Evolutionary conservation across 495 filamentous ascomycete genomes (phyloP).

Genomic region (Pyrenula aspistea): DNA sequence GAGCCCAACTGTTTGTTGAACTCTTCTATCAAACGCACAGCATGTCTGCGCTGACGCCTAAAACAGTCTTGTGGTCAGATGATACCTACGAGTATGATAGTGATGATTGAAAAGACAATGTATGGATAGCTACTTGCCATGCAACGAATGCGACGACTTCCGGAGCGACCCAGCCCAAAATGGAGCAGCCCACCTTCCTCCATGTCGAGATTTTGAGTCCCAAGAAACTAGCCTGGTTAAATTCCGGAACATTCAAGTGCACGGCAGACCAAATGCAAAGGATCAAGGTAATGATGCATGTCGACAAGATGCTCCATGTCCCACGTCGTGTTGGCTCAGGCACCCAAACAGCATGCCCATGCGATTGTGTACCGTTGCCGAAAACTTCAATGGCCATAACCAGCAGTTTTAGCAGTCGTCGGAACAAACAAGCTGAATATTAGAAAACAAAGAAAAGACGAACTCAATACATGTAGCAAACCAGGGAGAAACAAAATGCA

Average conservation of each 20-base stretch:
- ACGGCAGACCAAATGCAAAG: constrained; percentile 32
- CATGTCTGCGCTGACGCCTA: background rate
- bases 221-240: background rate
- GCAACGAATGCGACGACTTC: constrained; percentile 17
- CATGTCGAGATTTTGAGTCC: constrained; percentile 1
- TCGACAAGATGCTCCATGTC: constrained; percentile 21
- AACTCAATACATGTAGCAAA: no score
- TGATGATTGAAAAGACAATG: no score
- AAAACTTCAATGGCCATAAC: constrained; percentile 3
- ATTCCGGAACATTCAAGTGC: constrained; percentile 23
- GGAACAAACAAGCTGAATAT: no score
- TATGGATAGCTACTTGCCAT: constrained; percentile 2
- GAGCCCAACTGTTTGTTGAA: background rate
- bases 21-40: background rate
- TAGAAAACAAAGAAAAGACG: no score
- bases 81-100: no score
- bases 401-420: constrained; percentile 5
- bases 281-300: constrained; percentile 22
- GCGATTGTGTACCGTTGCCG: background rate
- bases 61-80: background rate
- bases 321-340: constrained; percentile 13
- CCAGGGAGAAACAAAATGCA: no score
- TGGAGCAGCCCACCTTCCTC: constrained; percentile 16
- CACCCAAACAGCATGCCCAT: constrained; percentile 1
- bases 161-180: constrained; percentile 18